phyloP scores from a whole-genome alignment of 1,139 yeast genomes.

The Saccharomyces hybrid region DNA sequence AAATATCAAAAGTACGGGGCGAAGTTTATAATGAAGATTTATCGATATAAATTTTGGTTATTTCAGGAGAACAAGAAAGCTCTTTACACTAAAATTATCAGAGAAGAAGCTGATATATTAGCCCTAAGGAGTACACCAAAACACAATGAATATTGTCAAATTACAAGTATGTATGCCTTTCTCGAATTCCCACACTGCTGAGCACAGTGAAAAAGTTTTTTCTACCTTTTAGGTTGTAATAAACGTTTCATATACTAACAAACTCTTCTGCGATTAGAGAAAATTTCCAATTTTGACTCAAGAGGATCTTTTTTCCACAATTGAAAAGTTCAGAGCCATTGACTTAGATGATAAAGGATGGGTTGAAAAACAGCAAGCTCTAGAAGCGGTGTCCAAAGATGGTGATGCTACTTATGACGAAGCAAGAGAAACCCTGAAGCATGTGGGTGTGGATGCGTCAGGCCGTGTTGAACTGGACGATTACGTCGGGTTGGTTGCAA shows the following conservation, averaged over 20 bases:
- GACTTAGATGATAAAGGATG: slow-evolving; percentile 94
- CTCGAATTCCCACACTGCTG: neutral
- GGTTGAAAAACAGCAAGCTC: slow-evolving; percentile 85
- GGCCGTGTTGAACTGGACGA: slow-evolving; percentile 97
- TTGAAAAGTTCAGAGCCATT: slow-evolving; percentile 74
- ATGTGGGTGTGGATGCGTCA: slow-evolving; percentile 88
- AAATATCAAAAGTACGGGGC: neutral
- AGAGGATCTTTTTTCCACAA: slow-evolving; percentile 74
- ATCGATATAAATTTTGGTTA: slow-evolving; percentile 37
- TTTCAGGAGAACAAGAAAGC: slow-evolving; percentile 32
- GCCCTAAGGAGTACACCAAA: slow-evolving; percentile 84
- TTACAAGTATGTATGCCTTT: slow-evolving; percentile 29
- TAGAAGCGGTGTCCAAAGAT: slow-evolving; percentile 70
- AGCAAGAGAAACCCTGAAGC: slow-evolving; percentile 86
- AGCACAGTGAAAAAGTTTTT: neutral
- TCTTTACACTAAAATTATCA: slow-evolving; percentile 46
- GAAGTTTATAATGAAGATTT: slow-evolving; percentile 1
- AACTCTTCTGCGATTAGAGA: slow-evolving; percentile 31
- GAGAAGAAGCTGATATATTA: slow-evolving; percentile 77
- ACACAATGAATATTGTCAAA: slow-evolving; percentile 46
- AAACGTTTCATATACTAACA: neutral
- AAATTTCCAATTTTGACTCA: slow-evolving; percentile 83
- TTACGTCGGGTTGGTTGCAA: slow-evolving; percentile 77
- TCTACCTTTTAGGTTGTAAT: neutral
- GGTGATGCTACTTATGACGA: slow-evolving; percentile 85